Conservation (phyloP, 495 filamentous ascomycete species). For the Xylaria bambusicola region DNA sequence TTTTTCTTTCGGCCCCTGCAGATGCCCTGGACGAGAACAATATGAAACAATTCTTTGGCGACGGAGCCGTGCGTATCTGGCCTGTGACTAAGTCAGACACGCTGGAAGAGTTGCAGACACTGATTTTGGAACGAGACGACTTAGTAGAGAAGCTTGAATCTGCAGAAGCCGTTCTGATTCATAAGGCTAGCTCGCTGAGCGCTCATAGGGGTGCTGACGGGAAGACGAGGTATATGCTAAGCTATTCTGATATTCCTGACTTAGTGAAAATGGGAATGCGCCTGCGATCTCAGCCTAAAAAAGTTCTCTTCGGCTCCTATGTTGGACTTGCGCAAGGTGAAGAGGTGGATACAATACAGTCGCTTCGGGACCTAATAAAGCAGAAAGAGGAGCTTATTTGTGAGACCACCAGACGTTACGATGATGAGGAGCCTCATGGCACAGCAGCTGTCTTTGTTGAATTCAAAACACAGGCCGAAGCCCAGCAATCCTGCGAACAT, state of each 20-base stretch:
- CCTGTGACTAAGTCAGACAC: constrained; percentile 49
- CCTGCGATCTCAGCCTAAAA: constrained; percentile 53
- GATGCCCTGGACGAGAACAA: constrained; percentile 58
- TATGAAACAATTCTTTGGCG: constrained; percentile 61
- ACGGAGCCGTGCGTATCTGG: constrained; percentile 63
- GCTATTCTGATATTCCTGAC: constrained; percentile 50
- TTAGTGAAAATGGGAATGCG: constrained; percentile 54
- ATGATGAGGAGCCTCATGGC: constrained; percentile 58
- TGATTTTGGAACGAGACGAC: constrained; percentile 61
- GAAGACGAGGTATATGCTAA: constrained; percentile 51
- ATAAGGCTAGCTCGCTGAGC: constrained; percentile 55
- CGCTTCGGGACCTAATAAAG: constrained; percentile 74
- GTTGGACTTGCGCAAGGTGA: constrained; percentile 4
- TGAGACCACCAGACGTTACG: constrained; percentile 63
- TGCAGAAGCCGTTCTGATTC: constrained; percentile 66
- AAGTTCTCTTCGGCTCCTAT: constrained; percentile 46
- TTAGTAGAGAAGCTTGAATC: constrained; percentile 62
- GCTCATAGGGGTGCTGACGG: constrained; percentile 46
- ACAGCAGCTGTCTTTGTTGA: constrained; percentile 69
- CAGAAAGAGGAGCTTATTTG: constrained; percentile 74
- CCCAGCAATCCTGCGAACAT: constrained; percentile 80
- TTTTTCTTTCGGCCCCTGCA: constrained; percentile 68
- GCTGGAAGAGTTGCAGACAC: constrained; percentile 54
- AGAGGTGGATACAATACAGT: constrained; percentile 83
- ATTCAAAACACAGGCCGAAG: constrained; percentile 73